Percentiles rank a stretch among this genome's conserved stretches.
These are phyloP conservation scores for Emergomyces africanus DNA, from an alignment of 2,329 filamentous ascomycete species.

Conservation along the genomic window DNA sequence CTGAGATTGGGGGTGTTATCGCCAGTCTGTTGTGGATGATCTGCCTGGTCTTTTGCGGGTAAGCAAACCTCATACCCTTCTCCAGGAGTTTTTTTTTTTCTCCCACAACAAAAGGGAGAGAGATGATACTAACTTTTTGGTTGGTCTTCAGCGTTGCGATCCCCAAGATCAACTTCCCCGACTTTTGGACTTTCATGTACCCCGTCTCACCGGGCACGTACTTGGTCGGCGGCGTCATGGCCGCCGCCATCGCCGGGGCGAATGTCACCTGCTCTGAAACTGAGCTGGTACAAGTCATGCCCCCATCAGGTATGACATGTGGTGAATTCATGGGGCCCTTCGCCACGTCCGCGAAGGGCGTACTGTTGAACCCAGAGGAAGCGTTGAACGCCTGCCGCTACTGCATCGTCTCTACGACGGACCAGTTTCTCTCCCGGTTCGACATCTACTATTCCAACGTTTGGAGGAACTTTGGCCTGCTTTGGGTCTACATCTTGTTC, in stretches of 20 bases:
- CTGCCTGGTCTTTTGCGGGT: constrained; percentile 44
- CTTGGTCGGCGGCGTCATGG: constrained; percentile 27
- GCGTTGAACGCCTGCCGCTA: not conserved
- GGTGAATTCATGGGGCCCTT: constrained; percentile 34
- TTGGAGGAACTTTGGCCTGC: not conserved
- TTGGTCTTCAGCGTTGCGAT: constrained; percentile 25
- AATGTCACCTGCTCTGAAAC: constrained; percentile 21
- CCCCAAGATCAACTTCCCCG: constrained; percentile 41
- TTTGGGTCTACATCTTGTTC: not conserved
- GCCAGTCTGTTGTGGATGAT: constrained; percentile 48
- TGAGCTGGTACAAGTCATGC: constrained; percentile 21
- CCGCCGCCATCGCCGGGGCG: constrained; percentile 17
- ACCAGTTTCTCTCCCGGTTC: not conserved
- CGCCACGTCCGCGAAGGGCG: constrained; percentile 20
- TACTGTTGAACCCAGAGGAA: not conserved
- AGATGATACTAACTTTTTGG: not conserved
- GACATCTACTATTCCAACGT: not conserved
- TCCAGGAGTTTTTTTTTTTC: no score
- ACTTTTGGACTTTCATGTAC: constrained; percentile 71
- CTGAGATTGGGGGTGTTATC: constrained; percentile 52
- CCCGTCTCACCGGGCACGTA: constrained; percentile 54
- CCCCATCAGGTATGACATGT: constrained; percentile 52
- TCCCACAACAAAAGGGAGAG: not conserved
- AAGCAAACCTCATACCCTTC: no score
- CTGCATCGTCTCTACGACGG: not conserved